Conservation (phyloP, 164 flowering plant genomes). For the Echeveria elegans region DNA sequence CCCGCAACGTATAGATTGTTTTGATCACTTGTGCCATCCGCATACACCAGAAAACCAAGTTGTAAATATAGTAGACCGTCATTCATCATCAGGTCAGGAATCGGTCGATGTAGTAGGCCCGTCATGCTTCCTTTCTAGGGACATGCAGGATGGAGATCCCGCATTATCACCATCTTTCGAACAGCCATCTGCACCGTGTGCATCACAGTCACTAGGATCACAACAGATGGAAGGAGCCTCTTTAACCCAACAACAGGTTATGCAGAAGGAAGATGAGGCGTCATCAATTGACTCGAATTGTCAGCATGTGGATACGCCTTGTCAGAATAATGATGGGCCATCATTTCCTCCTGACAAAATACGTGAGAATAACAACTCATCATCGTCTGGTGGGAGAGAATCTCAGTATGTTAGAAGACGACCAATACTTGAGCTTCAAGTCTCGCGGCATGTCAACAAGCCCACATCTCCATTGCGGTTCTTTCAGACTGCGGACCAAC, state of each 20-base stretch:
- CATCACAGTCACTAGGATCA: not conserved
- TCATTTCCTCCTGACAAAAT: not conserved
- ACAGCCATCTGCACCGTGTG: not conserved
- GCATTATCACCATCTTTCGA: not conserved
- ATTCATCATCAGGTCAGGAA: not conserved
- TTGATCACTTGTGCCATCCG: not conserved
- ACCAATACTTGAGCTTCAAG: slow-evolving; percentile 1
- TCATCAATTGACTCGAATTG: not conserved
- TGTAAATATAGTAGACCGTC: not conserved
- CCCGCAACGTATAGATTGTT: not conserved
- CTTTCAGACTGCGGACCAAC: slow-evolving; percentile 17
- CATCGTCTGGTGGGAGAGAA: not conserved
- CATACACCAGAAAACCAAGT: not conserved
- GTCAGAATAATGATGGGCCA: not conserved
- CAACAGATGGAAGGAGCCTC: not conserved
- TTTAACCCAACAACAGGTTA: not conserved
- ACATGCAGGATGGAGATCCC: not conserved
- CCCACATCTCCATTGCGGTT: not conserved
- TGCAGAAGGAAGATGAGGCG: not conserved
- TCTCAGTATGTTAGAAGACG: not conserved
- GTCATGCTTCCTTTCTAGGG: not conserved
- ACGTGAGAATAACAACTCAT: not conserved
- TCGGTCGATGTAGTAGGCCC: not conserved
- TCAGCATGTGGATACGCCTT: not conserved
- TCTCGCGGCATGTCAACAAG: not conserved